Base-by-base conservation (phyloP, 1,284 basidiomycete species). In the Leccinum angustisporum region DNA sequence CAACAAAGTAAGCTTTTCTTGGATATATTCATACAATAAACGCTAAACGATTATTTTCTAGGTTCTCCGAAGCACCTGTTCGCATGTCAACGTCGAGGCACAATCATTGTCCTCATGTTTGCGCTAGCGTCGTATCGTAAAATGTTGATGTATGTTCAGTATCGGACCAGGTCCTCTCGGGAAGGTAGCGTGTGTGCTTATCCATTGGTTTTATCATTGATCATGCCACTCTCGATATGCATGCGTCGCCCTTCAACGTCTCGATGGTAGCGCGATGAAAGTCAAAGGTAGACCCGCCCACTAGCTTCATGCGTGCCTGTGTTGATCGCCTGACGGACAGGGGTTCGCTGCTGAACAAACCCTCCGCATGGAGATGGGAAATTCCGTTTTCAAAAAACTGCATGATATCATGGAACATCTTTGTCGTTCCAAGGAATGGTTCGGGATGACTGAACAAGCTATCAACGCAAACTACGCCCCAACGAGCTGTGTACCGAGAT, bases 101-200 rank as follows among this genome's bases (percentile, higher is more conserved):
- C 96, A 0, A 96, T 98, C 68, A 95, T 97, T 68, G 89, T 98
- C 57, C 82, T 99, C 6, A 99, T 99, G 97, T 80, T 99, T 34
- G 97, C 95, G 1, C 78, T 95, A 9, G 94, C 96, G 86, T 99
- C 30, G 86, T 98, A n/a, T 89, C 88, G 1, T 94, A 97, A 66
- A 86, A 88, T 51, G 87, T 97, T 2, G 95, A 98, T 40, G 81
- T 4, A 83, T 99, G 64, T 82, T 99, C 36, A 90, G 86, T 72
- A 86, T 97, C 53, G 97, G 97, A n/a, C 78, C 99, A 2, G 96
- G 96, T 1, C 83, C 85, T 5, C 79, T 88, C 1, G 96, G 96
- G 27, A 92, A 90, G 82, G 92, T 92, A 63, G 57, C 74, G 55
- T 54, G 5, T 16, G 14, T 16, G 27, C 3, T 50, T 57, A 14